Evolutionary conservation across 1,139 yeast species (phyloP), one percentile per base, ranked within the genome.

Genomic region (Kodamaea sp.): DNA sequence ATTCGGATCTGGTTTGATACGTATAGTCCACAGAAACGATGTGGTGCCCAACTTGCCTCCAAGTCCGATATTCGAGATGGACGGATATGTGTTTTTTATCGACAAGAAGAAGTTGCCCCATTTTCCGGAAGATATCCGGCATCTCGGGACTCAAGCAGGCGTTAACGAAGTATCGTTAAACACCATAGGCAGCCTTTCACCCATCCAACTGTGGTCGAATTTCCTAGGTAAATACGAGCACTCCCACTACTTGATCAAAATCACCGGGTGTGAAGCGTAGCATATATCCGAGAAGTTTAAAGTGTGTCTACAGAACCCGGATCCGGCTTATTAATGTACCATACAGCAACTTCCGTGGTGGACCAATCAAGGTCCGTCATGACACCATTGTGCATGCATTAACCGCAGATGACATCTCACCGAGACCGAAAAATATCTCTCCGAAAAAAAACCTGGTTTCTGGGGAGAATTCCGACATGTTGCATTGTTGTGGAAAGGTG

Each of bases 11-110:
- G 73, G 77, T 0, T 69, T 55, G 31, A 54, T 74, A 15, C 61
- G 88, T 47, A 76, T 82, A 5, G 70, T 67, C 7, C 86, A 82
- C 51, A 53, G 64, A 28, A 69, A 70, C 21, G 90, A 83, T 49
- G 44, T 71, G 12, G 76, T 83, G 15, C 83, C 87, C 0, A 51
- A 55, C 38, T 57, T 80, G 22, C 90, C 89, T 4, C 82, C 84
- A 10, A 55, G 66, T 3, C 57, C 53, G 1, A 36, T 62, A 15
- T 75, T 58, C 44, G 51, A 56, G 3, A 78, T 74, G 35, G 68
- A 73, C 4, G 85, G 85, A 0, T 60, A 67, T 26, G 74, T 73
- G 38, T 71, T 78, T 32, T 59, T 53, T 35, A 75, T 80, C 15
- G 53, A 57, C 11, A 72, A 72, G 35, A 53, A 50, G 12, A 57